Evolutionary conservation across 1,284 basidiomycete species (phyloP), one percentile per base, ranked within the genome.

Genomic region (Microbotryum intermedium): DNA sequence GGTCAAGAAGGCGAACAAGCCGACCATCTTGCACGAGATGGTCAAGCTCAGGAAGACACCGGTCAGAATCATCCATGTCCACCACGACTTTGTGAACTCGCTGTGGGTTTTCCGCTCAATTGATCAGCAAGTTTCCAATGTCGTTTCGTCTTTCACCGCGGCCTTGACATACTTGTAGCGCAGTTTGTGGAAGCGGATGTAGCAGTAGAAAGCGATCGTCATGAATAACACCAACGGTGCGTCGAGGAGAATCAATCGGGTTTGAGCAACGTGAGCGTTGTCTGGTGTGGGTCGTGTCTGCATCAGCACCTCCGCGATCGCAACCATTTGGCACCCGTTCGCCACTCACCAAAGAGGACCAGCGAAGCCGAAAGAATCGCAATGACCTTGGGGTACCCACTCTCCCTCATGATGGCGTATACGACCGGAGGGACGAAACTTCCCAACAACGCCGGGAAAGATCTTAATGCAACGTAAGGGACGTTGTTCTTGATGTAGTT

Each of bases 21-120:
- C 95, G 69, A 97, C 97, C 78, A 98, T 94, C 77, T 99, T 99
- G 74, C 94, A 95, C 21, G 90, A 91, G 80, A 97, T 88, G 3
- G 93, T 92, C 74, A 91, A 88, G 34, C 92, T 91, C 80, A 99
- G 88, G 73, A 87, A 90, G 52, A 88, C 80, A 42, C 95, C 95
- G 1, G 95, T 97, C 2, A 87, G 81, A 44, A 88, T 74, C 49
- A 98, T 80, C 95, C 95, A 99, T 50, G 81, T 81, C 91, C 93
- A 98, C 95, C 95, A 99, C 64, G 85, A 82, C 0, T 79, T 77
- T 0, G 88, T 81, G 74, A 93, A 97, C 72, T 90, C 87, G 71
- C 90, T 90, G 67, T 3, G 16, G 20, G n/a, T 5, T 13, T 9
- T 34, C 11, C 10, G 34, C 10, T 11, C 11, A 39, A 18, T 39